A percentile compares a stretch with the other conserved stretches of the same genome.
These are phyloP conservation scores for Fusarium sororula DNA, from an alignment of 2,329 filamentous ascomycete genomes.

Conservation along the genomic window DNA sequence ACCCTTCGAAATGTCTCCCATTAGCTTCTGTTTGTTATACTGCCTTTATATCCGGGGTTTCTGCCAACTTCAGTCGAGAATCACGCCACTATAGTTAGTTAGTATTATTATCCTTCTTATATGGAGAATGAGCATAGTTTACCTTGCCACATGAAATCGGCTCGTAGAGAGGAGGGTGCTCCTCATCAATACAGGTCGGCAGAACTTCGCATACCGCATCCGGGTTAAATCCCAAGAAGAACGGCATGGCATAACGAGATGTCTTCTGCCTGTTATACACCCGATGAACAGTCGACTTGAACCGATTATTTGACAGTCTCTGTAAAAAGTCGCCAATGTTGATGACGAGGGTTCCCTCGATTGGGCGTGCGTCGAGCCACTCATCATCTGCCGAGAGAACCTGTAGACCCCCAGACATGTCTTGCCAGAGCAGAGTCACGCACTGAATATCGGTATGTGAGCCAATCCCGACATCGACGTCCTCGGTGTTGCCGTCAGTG, in stretches of 20 bases:
- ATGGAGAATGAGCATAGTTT: too few relatives aligned
- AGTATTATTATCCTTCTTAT: rapidly evolving
- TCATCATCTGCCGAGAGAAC: conserved; percentile 9
- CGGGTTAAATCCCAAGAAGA: conserved; percentile 2
- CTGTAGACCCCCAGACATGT: conserved; percentile 3
- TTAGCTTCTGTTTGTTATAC: too few relatives aligned
- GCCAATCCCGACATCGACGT: conserved; percentile 3
- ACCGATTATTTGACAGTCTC: neutral
- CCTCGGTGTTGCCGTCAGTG: neutral
- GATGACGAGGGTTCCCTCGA: conserved; percentile 1
- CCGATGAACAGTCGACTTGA: conserved; percentile 10
- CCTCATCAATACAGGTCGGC: neutral
- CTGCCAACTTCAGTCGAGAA: neutral
- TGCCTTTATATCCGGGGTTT: neutral
- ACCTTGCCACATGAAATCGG: conserved; percentile 12
- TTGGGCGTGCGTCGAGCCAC: conserved; percentile 1
- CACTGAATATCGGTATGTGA: conserved; percentile 9
- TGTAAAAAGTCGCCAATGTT: conserved; percentile 10
- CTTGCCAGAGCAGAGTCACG: conserved; percentile 16
- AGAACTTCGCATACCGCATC: conserved; percentile 10
- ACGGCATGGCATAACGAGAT: conserved; percentile 2
- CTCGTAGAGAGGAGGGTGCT: conserved; percentile 5
- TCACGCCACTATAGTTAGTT: neutral
- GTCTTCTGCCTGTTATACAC: conserved; percentile 5
- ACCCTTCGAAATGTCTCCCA: too few relatives aligned